Percentiles rank a stretch among this genome's conserved stretches.
Evolutionary conservation across 352 stramenopile species (phyloP).

Genomic region (Plasmopara muralis): DNA sequence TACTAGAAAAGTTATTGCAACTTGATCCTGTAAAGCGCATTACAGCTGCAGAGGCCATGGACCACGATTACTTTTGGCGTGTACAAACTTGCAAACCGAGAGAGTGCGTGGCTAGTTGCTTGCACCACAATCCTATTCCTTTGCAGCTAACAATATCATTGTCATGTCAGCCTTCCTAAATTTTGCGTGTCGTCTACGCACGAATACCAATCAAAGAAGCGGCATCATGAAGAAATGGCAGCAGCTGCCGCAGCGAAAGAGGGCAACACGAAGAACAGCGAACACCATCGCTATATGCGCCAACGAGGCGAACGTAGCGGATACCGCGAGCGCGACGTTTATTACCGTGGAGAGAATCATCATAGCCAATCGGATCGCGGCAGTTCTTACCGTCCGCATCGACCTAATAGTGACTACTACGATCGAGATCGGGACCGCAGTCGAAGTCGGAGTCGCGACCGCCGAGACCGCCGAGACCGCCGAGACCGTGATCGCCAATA

Average conservation of each 20-base stretch:
- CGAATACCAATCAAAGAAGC: conserved; percentile 85
- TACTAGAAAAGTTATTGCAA: conserved; percentile 91
- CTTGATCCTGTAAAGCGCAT: conserved; percentile 93
- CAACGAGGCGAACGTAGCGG: conserved; percentile 24
- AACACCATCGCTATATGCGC: conserved; percentile 26
- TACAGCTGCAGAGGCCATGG: conserved; percentile 90
- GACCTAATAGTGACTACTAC: conserved; percentile 32
- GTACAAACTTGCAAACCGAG: conserved; percentile 77
- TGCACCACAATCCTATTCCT: not conserved
- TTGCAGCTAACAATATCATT: conserved; percentile 6
- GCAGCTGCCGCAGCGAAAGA: conserved; percentile 27
- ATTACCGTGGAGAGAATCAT: conserved; percentile 26
- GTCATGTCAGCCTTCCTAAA: conserved; percentile 57
- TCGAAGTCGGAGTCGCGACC: conserved; percentile 19
- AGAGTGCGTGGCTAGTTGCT: conserved; percentile 44
- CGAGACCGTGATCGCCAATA: conserved; percentile 13
- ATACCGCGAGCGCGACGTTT: conserved; percentile 27
- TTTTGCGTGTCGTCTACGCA: conserved; percentile 79
- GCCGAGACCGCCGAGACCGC: conserved; percentile 27
- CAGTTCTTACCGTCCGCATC: conserved; percentile 25
- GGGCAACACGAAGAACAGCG: conserved; percentile 16
- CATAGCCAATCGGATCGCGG: conserved; percentile 24
- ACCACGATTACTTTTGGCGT: conserved; percentile 96
- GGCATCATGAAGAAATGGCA: conserved; percentile 67
- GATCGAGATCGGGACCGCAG: conserved; percentile 32